Evolutionary conservation across 2,329 filamentous ascomycete species (phyloP), one percentile per base, ranked within the genome.

Genomic region (Ophioceras dolichostomum): DNA sequence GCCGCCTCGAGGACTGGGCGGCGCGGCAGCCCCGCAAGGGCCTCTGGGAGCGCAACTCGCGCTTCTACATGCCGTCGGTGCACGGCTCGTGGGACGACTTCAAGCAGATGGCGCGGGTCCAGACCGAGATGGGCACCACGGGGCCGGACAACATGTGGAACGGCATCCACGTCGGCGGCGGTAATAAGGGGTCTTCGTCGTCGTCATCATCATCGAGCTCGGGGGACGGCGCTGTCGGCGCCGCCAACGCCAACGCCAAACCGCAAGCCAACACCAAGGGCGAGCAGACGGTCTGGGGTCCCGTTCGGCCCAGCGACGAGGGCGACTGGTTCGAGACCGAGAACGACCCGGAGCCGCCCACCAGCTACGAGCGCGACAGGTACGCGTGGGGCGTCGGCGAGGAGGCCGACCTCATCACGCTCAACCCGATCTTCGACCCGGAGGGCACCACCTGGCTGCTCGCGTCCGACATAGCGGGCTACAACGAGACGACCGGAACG

Each of bases 361-460:
- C 71, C 1, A 65, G 66, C 1, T 79, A 84, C 48, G 83, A 89
- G 36, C 79, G 83, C 43, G 87, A 95, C 52, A 73, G 79, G 45
- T 87, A 88, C 54, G 58, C 68, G 36, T 95, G 89, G 88, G 89
- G 89, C 22, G 82, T 91, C 1, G 83, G 75, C 38, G 89, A 95
- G 57, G 83, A 93, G 41, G 87, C 89, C 10, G 89, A 96, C 56
- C 73, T 93, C 47, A 89, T 96, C 52, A 85, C 87, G 0, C 76
- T 96, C 43, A 91, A 88, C 52, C 89, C 89, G 9, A 77, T 96
- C 44, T 96, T 89, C 60, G 83, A 96, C 52, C 88, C 89, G 0
- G 79, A 85, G 27, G 77, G 82, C 42, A 95, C 88, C 1, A 84
- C 76, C 1, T 96, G 89, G 89, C 62, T 80, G 14, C 76, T 89